Evolutionary conservation across 805 yeast species (phyloP).

Genomic region (Metschnikowia bowlesiae): DNA sequence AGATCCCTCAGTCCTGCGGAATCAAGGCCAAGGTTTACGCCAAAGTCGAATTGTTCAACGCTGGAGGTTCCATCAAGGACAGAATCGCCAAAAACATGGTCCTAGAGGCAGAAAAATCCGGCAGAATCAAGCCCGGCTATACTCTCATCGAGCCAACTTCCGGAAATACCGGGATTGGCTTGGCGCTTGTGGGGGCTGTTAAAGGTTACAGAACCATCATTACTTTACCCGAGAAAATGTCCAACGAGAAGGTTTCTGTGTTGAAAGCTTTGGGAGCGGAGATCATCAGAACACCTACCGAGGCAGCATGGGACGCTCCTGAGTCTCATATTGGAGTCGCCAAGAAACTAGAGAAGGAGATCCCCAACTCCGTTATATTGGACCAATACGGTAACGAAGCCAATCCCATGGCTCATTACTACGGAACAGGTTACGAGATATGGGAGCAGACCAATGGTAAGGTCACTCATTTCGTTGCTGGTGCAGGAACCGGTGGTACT

Average conservation of each 20-base stretch:
- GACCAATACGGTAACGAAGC: constrained; percentile 78
- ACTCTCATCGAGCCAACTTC: constrained; percentile 87
- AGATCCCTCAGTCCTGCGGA: constrained; percentile 71
- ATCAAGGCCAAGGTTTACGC: constrained; percentile 69
- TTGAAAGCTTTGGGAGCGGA: constrained; percentile 88
- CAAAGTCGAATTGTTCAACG: constrained; percentile 77
- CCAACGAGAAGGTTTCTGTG: constrained; percentile 84
- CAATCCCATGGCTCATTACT: constrained; percentile 81
- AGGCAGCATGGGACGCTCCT: constrained; percentile 90
- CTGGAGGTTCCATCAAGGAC: constrained; percentile 89
- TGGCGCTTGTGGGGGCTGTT: constrained; percentile 83
- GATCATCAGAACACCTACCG: constrained; percentile 86
- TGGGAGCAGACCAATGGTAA: constrained; percentile 75
- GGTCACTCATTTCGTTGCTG: constrained; percentile 74
- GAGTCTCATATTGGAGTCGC: constrained; percentile 91
- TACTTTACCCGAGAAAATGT: constrained; percentile 88
- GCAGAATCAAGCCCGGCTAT: constrained; percentile 77
- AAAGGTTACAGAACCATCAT: constrained; percentile 83
- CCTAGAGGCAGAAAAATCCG: constrained; percentile 74
- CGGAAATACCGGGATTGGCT: constrained; percentile 89
- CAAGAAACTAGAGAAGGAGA: constrained; percentile 70
- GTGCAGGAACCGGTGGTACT: constrained; percentile 97
- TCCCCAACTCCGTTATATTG: constrained; percentile 77
- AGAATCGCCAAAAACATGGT: constrained; percentile 86
- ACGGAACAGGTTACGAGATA: constrained; percentile 80